A percentile compares a stretch with the other conserved stretches of the same genome.
Conservation (phyloP, 1,284 basidiomycete genomes). For the Puccinia horiana region DNA sequence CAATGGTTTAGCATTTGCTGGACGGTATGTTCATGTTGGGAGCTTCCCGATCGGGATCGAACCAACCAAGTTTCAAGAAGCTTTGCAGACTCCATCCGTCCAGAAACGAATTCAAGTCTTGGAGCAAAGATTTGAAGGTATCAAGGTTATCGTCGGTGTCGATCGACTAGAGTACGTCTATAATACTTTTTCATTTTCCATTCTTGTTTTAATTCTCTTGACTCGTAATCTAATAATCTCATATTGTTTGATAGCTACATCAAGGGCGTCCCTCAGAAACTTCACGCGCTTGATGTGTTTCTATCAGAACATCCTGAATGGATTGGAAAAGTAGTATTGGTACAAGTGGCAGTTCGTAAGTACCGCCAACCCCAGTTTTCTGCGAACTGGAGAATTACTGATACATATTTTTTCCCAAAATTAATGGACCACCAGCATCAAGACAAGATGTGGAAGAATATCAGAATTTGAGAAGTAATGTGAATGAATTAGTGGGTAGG, state of each 20-base stretch:
- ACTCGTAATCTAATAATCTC: too few species aligned
- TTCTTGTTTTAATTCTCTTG: neutral
- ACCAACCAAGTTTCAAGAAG: constrained; percentile 85
- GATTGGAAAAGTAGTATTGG: constrained; percentile 97
- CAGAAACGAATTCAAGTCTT: constrained; percentile 76
- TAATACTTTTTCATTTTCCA: neutral
- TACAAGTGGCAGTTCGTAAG: constrained; percentile 83
- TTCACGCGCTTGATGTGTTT: constrained; percentile 95
- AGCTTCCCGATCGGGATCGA: constrained; percentile 99
- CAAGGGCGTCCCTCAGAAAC: constrained; percentile 97
- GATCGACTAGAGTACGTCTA: constrained; percentile 75
- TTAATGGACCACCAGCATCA: constrained; percentile 63
- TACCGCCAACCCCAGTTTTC: neutral
- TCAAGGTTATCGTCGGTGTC: constrained; percentile 97
- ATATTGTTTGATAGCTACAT: constrained; percentile 67
- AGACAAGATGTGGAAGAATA: constrained; percentile 99
- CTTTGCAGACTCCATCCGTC: constrained; percentile 75
- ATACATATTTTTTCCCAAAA: neutral
- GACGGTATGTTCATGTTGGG: constrained; percentile 90
- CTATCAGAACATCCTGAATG: constrained; percentile 96
- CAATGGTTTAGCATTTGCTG: constrained; percentile 94
- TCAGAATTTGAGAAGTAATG: constrained; percentile 90
- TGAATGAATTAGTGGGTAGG: constrained; percentile 95
- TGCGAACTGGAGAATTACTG: neutral
- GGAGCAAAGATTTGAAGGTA: constrained; percentile 84